A percentile compares a stretch with the other conserved stretches of the same genome.
Evolutionary conservation across 2,329 filamentous ascomycete genomes (phyloP).

Genomic region (Fusarium sororula): DNA sequence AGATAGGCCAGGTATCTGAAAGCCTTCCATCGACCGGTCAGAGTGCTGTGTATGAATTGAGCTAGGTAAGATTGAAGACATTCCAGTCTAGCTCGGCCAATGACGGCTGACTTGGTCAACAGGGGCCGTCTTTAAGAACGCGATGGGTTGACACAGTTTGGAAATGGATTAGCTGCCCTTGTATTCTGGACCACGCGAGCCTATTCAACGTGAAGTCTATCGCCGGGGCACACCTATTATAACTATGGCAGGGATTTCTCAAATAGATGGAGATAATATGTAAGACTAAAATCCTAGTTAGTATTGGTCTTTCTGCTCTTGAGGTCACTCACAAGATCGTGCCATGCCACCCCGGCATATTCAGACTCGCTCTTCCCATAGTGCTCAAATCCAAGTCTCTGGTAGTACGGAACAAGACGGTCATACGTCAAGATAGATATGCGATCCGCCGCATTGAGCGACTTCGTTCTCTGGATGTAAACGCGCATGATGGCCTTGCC

Average conservation of each 20-base stretch:
- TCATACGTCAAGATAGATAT: slow-evolving; percentile 46
- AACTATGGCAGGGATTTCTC: not conserved
- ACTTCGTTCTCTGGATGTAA: slow-evolving; percentile 37
- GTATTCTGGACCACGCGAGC: not conserved
- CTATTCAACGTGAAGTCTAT: not conserved
- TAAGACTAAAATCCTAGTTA: not conserved
- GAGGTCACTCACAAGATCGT: slow-evolving; percentile 39
- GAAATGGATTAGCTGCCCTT: not conserved
- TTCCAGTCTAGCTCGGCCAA: not conserved
- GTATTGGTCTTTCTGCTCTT: not conserved
- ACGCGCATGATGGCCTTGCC: slow-evolving; percentile 40
- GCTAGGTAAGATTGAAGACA: not conserved
- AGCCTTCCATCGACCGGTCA: not conserved
- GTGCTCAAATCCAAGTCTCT: slow-evolving; percentile 44
- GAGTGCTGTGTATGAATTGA: not conserved
- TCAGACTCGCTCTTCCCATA: slow-evolving; percentile 44
- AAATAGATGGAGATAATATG: not conserved
- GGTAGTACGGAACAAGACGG: slow-evolving; percentile 43
- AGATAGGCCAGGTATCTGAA: no score
- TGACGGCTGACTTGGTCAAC: not conserved
- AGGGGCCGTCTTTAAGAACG: not conserved
- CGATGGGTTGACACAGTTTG: not conserved
- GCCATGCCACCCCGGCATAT: slow-evolving; percentile 45
- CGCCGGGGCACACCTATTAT: not conserved
- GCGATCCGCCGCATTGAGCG: slow-evolving; percentile 28